phyloP scores from a whole-genome alignment of 768 basidiomycete species.

The Lactarius hengduanensis region DNA sequence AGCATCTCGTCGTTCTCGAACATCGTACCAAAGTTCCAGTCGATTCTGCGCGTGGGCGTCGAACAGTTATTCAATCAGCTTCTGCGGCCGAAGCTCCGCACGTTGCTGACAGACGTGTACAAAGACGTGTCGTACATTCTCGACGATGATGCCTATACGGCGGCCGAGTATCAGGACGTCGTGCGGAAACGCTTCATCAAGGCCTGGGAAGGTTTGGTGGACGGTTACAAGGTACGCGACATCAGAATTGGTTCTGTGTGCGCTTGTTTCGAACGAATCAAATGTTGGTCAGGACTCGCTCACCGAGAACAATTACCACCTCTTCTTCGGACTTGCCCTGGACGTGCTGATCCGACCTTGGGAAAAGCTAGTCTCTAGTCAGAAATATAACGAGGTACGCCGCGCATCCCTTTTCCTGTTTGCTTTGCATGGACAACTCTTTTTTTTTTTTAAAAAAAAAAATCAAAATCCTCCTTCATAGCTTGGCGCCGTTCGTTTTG shows the following conservation, averaged over 20 bases:
- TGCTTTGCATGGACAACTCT: neutral
- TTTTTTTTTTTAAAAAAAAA: neutral
- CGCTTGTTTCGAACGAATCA: neutral
- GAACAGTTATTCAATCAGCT: constrained; percentile 97
- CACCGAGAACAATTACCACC: constrained; percentile 83
- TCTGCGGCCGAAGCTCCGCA: constrained; percentile 81
- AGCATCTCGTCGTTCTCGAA: constrained; percentile 50
- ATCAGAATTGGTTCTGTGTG: too few relatives aligned
- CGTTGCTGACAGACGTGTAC: constrained; percentile 82
- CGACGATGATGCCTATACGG: constrained; percentile 83
- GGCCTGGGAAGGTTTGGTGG: constrained; percentile 81
- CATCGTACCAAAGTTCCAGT: constrained; percentile 64
- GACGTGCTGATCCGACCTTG: constrained; percentile 91
- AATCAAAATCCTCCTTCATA: constrained; percentile 35
- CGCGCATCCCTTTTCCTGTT: constrained; percentile 1
- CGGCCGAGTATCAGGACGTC: constrained; percentile 81
- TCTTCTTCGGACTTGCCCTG: constrained; percentile 81
- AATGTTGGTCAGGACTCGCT: constrained; percentile 62
- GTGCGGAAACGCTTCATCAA: constrained; percentile 89
- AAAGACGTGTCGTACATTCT: constrained; percentile 86
- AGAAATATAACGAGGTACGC: constrained; percentile 86
- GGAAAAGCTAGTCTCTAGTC: constrained; percentile 81
- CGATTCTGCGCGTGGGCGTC: constrained; percentile 78
- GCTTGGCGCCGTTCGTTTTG: constrained; percentile 95
- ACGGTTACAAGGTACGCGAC: constrained; percentile 74